Evolutionary conservation across 805 yeast genomes (phyloP), one percentile per base, ranked within the genome.

Genomic region (Wickerhamomyces xylosicus): DNA sequence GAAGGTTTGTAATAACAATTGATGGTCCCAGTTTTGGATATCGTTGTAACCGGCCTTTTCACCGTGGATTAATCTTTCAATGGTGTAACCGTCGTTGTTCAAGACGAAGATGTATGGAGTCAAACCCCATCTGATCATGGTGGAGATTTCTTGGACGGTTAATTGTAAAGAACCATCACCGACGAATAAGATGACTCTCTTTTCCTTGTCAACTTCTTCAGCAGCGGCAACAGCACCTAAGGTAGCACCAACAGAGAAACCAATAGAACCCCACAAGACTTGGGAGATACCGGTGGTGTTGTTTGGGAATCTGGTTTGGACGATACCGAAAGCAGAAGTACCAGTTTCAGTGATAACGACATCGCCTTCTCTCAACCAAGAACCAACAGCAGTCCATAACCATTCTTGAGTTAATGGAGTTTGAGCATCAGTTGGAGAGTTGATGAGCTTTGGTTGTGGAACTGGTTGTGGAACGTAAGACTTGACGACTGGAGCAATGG

Each of bases 191-290:
- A n/a, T n/a, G n/a, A n/a, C n/a, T n/a, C n/a, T n/a, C n/a, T n/a
- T n/a, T n/a, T n/a, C n/a, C n/a, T n/a, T n/a, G n/a, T n/a, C n/a
- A n/a, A n/a, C n/a, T n/a, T n/a, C n/a, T n/a, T n/a, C n/a, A n/a
- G n/a, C n/a, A n/a, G n/a, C n/a, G n/a, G n/a, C n/a, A n/a, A n/a
- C n/a, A n/a, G n/a, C n/a, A n/a, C n/a, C n/a, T n/a, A n/a, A 73
- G 53, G 76, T 64, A 34, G 82, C 74, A 54, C 83, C 83, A 42
- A 75, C 71, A 37, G 83, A 64, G 61, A 60, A 77, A 51, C 85
- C 85, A 56, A 78, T 77, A 36, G 83, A 76, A 49, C 84, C 84
- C 81, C n/a, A n/a, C n/a, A n/a, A n/a, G n/a, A n/a, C n/a, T n/a
- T n/a, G n/a, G n/a, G n/a, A n/a, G n/a, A n/a, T n/a, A n/a, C n/a